phyloP scores from a whole-genome alignment of 2,329 filamentous ascomycete genomes.

The Sporothrix phasma region DNA sequence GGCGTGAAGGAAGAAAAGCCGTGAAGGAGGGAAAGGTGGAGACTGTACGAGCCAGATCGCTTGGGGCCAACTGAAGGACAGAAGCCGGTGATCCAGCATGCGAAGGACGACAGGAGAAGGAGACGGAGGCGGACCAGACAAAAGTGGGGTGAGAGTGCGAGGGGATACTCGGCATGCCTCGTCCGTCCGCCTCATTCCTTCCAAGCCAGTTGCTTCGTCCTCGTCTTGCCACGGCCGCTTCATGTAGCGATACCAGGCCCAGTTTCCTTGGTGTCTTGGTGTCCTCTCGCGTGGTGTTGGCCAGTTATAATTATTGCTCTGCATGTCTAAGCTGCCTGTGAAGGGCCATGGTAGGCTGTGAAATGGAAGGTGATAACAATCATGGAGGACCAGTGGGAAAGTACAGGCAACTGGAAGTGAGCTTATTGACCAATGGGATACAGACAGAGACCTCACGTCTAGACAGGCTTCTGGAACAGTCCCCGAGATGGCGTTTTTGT shows the following conservation, averaged over 20 bases:
- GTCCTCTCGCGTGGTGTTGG: conserved; percentile 5
- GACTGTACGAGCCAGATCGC: background rate
- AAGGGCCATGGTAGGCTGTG: background rate
- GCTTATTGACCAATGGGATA: background rate
- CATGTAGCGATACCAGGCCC: conserved; percentile 1
- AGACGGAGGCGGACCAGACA: background rate
- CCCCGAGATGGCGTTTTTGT: background rate
- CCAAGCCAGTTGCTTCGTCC: background rate
- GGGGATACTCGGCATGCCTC: background rate
- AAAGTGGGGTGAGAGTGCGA: background rate
- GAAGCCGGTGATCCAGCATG: background rate
- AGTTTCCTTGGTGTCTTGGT: background rate
- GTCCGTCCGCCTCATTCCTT: background rate
- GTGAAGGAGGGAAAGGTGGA: background rate
- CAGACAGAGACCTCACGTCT: background rate
- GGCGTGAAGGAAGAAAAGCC: no score
- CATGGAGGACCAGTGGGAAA: background rate
- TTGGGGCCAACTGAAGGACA: background rate
- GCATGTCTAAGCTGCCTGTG: conserved; percentile 7
- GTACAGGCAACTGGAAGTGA: background rate
- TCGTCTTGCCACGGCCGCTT: conserved; percentile 9
- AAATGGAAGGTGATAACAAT: background rate
- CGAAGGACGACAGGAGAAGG: background rate
- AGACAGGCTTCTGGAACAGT: background rate
- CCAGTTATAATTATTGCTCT: background rate